A percentile compares a stretch with the other conserved stretches of the same genome.
phyloP scores from a whole-genome alignment of 2,329 filamentous ascomycete genomes.

The Fusarium goolgardi region DNA sequence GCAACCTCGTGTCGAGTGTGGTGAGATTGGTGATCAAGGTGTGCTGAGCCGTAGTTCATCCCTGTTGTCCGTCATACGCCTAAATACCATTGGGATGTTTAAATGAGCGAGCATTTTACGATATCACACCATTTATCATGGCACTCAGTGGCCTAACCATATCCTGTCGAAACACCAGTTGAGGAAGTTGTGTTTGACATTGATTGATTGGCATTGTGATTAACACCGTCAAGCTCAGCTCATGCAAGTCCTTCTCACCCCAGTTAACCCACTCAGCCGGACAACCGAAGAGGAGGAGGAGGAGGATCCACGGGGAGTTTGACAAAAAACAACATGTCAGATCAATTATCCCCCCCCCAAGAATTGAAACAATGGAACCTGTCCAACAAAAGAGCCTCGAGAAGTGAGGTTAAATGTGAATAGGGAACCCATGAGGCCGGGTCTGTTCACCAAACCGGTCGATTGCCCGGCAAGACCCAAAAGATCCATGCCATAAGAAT shows the following conservation, averaged over 20 bases:
- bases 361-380: slow-evolving; percentile 14
- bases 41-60: neutral
- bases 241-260: neutral
- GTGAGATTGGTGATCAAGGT: slow-evolving; percentile 2
- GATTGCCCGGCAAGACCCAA: slow-evolving; percentile 25
- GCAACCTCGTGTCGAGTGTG: neutral
- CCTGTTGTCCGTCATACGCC: slow-evolving; percentile 1
- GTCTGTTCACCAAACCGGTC: slow-evolving; percentile 22
- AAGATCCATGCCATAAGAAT: slow-evolving; percentile 19
- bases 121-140: slow-evolving; percentile 26
- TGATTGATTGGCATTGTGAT: neutral
- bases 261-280: neutral
- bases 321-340: slow-evolving; percentile 5
- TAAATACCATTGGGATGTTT: slow-evolving; percentile 4
- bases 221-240: neutral
- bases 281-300: neutral
- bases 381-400: slow-evolving; percentile 6
- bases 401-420: slow-evolving; percentile 9
- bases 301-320: slow-evolving; percentile 1
- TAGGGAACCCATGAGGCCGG: slow-evolving; percentile 21
- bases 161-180: neutral
- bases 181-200: slow-evolving; percentile 7
- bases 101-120: neutral
- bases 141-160: neutral
- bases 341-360: neutral